These are phyloP conservation scores for Misopates orontium DNA, from an alignment of 257 asterid species.

Conservation along the genomic window DNA sequence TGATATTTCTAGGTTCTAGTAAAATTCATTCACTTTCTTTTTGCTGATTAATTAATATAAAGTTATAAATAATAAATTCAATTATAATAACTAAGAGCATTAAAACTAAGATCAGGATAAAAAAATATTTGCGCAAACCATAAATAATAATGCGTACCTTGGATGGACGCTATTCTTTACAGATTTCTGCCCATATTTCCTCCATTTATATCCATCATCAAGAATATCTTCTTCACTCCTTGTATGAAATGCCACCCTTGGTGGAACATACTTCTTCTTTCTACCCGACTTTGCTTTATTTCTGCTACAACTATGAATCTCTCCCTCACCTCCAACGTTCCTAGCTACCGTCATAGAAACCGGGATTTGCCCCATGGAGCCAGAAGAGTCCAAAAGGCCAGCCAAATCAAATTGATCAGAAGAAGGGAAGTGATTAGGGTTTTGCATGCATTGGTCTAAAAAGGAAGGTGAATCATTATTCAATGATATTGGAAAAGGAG, in stretches of 20 bases:
- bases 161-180: slow-evolving; percentile 81
- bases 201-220: slow-evolving; percentile 94
- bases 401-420: slow-evolving; percentile 46
- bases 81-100: no score
- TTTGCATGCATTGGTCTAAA: slow-evolving; percentile 51
- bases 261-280: slow-evolving; percentile 57
- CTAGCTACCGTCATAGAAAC: slow-evolving; percentile 18
- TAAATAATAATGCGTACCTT: slow-evolving; percentile 42
- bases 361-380: slow-evolving; percentile 28
- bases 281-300: slow-evolving; percentile 45
- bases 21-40: no score
- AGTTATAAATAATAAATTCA: no score
- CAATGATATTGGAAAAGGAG: slow-evolving; percentile 21
- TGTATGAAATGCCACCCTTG: slow-evolving; percentile 86
- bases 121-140: no score
- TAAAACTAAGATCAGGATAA: no score
- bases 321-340: slow-evolving; percentile 20
- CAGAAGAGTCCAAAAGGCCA: slow-evolving; percentile 31
- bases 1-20: no score
- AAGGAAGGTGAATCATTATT: slow-evolving; percentile 16
- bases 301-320: slow-evolving; percentile 16
- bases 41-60: no score
- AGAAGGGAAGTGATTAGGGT: slow-evolving; percentile 27
- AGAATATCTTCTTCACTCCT: slow-evolving; percentile 86
- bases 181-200: slow-evolving; percentile 93